These are phyloP conservation scores for Paragyromitra xinjiangensis DNA, from an alignment of 495 filamentous ascomycete genomes.

Conservation along the genomic window DNA sequence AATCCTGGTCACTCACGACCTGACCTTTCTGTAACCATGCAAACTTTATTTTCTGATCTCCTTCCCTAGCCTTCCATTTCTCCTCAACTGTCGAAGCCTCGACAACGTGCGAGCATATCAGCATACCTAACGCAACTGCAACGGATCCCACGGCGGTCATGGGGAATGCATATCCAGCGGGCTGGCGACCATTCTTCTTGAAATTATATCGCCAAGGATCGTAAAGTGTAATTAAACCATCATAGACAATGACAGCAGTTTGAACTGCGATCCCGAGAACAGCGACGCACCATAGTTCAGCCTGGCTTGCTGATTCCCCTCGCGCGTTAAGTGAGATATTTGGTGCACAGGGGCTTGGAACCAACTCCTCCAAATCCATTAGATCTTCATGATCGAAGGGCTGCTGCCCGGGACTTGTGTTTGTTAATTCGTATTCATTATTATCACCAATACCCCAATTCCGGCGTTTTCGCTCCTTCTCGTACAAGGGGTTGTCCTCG, in stretches of 20 bases:
- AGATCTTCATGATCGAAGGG: background rate
- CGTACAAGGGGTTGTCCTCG: slow-evolving; percentile 7
- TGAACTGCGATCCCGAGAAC: slow-evolving; percentile 51
- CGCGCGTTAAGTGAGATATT: slow-evolving; percentile 55
- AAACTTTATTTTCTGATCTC: slow-evolving; percentile 28
- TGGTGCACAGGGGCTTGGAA: slow-evolving; percentile 37
- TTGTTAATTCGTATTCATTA: slow-evolving; percentile 12
- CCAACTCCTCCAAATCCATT: slow-evolving; percentile 15
- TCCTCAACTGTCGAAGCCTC: slow-evolving; percentile 54
- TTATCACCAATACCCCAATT: background rate
- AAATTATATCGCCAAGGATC: slow-evolving; percentile 8
- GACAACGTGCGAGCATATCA: slow-evolving; percentile 57
- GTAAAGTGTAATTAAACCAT: slow-evolving; percentile 47
- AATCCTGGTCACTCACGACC: slow-evolving; percentile 55
- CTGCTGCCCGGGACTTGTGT: background rate
- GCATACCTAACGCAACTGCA: slow-evolving; percentile 51
- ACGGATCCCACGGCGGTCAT: slow-evolving; percentile 56
- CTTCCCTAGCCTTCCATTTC: slow-evolving; percentile 29
- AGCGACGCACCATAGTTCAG: slow-evolving; percentile 51
- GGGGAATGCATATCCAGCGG: slow-evolving; percentile 51
- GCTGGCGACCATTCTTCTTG: slow-evolving; percentile 11
- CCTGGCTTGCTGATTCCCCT: slow-evolving; percentile 12
- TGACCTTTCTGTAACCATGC: slow-evolving; percentile 55
- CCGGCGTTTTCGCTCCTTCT: background rate
- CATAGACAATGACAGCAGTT: slow-evolving; percentile 49